Evolutionary conservation across 441 rosid genomes (phyloP), one percentile per base, ranked within the genome.

Genomic region (Sinapis alba): DNA sequence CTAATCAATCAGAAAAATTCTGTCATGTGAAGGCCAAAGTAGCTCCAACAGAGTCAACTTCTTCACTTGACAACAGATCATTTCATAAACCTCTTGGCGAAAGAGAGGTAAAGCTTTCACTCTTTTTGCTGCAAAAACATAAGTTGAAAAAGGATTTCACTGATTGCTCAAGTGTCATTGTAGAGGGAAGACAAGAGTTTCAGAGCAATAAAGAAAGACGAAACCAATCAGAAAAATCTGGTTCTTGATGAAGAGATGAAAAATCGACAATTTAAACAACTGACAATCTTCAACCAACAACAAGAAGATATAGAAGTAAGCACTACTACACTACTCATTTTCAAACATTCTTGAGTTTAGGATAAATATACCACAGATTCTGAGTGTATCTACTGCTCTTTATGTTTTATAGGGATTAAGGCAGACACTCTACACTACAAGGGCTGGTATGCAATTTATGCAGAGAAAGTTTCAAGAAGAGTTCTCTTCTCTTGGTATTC

Each of bases 391-490:
- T 21, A 6, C 13, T 68, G 54, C 26, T 62, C 18, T 53, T 68
- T 62, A 70, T 57, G n/a, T 15, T 70, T 23, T 50, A 47, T 24
- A 96, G 99, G 97, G 89, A 74, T 68, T 96, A 73, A 91, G 86
- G 80, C 87, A 84, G 68, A 80, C 85, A 38, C 84, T 91, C 60
- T 79, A 78, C 74, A 78, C 87, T 72, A 89, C 98, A 73, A 96
- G 87, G 84, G 87, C 94, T 74, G 99, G 97, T 15, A 89, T 96
- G 88, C 93, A 91, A 65, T 88, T 79, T 77, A 88, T 96, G 84
- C 97, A 90, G 82, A 88, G 82, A 87, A 90, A 91, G 71, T 86
- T 91, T 77, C 90, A 84, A 12, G 93, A 96, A 84, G 99, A 93
- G 80, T 88, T 91, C 68, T 86, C 81, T 82, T 86, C 81, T 80